A percentile compares a stretch with the other conserved stretches of the same genome.
These are phyloP conservation scores for Lentinula novae-zelandiae DNA, from an alignment of 1,284 basidiomycete species.

Conservation along the genomic window DNA sequence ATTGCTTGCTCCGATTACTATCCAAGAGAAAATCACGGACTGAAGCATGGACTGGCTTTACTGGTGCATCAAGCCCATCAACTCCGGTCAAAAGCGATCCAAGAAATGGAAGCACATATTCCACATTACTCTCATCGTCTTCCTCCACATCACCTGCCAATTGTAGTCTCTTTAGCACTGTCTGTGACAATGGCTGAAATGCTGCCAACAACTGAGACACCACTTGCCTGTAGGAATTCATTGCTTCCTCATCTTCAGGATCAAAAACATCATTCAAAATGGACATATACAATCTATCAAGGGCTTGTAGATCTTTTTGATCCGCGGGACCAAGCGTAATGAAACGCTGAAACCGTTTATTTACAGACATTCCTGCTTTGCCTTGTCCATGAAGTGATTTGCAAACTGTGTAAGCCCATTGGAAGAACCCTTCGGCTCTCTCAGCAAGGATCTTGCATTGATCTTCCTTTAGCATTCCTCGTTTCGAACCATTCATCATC, in stretches of 20 bases:
- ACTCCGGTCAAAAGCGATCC: slow-evolving; percentile 1
- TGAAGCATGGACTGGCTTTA: background rate
- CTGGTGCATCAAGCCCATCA: background rate
- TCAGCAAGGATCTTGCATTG: background rate
- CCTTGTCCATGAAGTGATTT: background rate
- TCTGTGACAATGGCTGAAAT: background rate
- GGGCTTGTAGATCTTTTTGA: background rate
- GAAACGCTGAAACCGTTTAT: background rate
- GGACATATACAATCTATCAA: background rate
- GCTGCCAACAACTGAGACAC: background rate
- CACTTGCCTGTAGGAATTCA: background rate
- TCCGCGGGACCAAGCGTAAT: background rate
- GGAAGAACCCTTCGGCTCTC: background rate
- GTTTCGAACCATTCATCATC: background rate
- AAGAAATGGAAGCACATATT: background rate
- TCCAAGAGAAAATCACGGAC: background rate
- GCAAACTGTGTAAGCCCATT: background rate
- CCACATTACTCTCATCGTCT: background rate
- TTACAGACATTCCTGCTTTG: background rate
- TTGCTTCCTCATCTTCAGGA: background rate
- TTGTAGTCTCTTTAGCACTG: background rate
- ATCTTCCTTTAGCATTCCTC: background rate
- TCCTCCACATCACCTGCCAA: background rate
- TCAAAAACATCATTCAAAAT: background rate
- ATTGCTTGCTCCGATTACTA: background rate